A percentile compares a stretch with the other conserved stretches of the same genome.
These are phyloP conservation scores for Aspergillus biplanus DNA, from an alignment of 495 filamentous ascomycete genomes.

Conservation along the genomic window DNA sequence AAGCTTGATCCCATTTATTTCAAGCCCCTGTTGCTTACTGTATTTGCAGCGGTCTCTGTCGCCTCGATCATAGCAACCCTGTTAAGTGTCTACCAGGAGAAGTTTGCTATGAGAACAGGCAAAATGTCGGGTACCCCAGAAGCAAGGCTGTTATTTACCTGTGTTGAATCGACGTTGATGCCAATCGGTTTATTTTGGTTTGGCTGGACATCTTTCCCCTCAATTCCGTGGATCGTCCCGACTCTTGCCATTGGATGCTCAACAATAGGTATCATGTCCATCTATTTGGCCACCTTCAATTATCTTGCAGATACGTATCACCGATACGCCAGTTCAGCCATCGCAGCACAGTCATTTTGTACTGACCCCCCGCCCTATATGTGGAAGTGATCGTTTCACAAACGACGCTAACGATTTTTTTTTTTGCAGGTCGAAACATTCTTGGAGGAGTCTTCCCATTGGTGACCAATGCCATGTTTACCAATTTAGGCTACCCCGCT, in stretches of 20 bases:
- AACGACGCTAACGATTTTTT: background rate
- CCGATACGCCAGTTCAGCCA: conserved; percentile 79
- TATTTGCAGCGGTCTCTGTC: conserved; percentile 60
- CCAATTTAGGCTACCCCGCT: conserved; percentile 67
- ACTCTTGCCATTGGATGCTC: conserved; percentile 70
- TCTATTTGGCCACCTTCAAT: conserved; percentile 92
- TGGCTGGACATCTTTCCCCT: conserved; percentile 70
- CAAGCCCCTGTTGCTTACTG: conserved; percentile 1
- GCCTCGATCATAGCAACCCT: conserved; percentile 69
- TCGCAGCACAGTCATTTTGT: conserved; percentile 86
- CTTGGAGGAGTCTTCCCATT: conserved; percentile 84
- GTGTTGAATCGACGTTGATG: conserved; percentile 67
- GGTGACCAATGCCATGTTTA: conserved; percentile 73
- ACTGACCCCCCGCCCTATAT: background rate
- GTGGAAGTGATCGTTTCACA: background rate
- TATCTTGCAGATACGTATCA: conserved; percentile 94
- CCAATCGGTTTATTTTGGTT: conserved; percentile 86
- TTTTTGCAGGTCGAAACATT: conserved; percentile 67
- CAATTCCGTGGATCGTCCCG: conserved; percentile 79
- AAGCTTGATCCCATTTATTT: no score
- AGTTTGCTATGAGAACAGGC: conserved; percentile 45
- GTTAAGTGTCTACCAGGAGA: conserved; percentile 75
- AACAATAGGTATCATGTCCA: conserved; percentile 85
- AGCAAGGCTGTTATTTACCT: conserved; percentile 80
- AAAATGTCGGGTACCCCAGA: conserved; percentile 66